Percentiles rank a stretch among this genome's conserved stretches.
Evolutionary conservation across 2,329 filamentous ascomycete genomes (phyloP).

Genomic region (Colletotrichum orchidophilum): DNA sequence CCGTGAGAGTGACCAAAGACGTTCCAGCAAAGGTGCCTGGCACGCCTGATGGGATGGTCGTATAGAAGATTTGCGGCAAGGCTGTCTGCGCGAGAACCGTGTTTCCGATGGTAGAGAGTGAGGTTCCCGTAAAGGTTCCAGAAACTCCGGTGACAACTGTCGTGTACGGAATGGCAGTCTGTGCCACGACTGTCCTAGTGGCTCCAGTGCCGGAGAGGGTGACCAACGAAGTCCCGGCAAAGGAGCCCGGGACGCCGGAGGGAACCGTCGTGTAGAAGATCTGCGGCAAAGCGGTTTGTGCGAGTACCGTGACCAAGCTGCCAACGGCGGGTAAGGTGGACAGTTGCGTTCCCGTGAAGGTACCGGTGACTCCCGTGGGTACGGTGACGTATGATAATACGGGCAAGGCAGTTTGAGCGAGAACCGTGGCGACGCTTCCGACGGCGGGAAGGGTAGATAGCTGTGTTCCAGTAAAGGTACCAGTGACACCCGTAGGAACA

Average conservation of each 20-base stretch:
- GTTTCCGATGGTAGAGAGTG: not conserved
- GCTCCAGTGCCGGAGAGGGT: not conserved
- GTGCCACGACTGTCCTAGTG: slow-evolving; percentile 2
- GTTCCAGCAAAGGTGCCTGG: slow-evolving; percentile 1
- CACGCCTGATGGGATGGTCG: not conserved
- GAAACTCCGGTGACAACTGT: not conserved
- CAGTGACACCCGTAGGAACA: not conserved
- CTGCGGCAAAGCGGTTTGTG: not conserved
- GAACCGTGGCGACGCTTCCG: not conserved
- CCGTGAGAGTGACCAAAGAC: not conserved
- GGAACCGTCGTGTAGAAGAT: not conserved
- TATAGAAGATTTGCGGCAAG: not conserved
- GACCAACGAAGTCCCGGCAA: not conserved
- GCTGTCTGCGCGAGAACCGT: slow-evolving; percentile 3
- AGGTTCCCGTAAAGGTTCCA: not conserved
- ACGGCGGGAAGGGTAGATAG: not conserved
- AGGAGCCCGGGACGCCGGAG: not conserved
- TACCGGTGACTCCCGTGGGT: not conserved
- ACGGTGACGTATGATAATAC: not conserved
- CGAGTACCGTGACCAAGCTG: not conserved
- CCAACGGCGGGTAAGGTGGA: not conserved
- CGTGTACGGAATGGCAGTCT: slow-evolving; percentile 1
- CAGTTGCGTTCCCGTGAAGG: too few species aligned
- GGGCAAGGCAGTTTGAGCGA: slow-evolving; percentile 1
- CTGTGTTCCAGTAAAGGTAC: not conserved